phyloP scores from a whole-genome alignment of 1,284 basidiomycete genomes.

The Nidula niveotomentosa region DNA sequence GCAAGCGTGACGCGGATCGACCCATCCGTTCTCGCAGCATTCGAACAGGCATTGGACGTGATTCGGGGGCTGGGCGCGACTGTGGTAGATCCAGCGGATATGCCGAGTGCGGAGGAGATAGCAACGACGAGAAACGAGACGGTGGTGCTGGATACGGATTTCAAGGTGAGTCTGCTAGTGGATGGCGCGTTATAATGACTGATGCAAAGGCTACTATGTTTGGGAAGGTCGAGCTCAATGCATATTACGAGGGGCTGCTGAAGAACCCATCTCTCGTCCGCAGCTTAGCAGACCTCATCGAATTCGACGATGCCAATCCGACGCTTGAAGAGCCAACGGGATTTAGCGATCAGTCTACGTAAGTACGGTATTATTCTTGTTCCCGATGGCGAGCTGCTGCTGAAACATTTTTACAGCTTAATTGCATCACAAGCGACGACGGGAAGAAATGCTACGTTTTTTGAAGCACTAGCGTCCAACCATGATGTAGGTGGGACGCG shows the following conservation, averaged over 20 bases:
- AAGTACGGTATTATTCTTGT: conserved; percentile 10
- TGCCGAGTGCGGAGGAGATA: conserved; percentile 57
- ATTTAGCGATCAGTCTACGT: conserved; percentile 47
- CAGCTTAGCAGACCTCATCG: conserved; percentile 55
- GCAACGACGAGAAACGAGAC: conserved; percentile 50
- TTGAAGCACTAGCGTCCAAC: conserved; percentile 47
- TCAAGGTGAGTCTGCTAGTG: conserved; percentile 46
- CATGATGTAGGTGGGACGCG: conserved; percentile 49
- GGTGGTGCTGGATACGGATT: conserved; percentile 51
- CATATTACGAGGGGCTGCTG: conserved; percentile 41
- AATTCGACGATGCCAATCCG: conserved; percentile 50
- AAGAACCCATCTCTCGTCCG: conserved; percentile 53
- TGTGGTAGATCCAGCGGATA: conserved; percentile 60
- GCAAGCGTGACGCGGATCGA: conserved; percentile 40
- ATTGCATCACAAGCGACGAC: conserved; percentile 45
- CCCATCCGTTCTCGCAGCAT: conserved; percentile 41
- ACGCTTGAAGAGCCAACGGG: conserved; percentile 47
- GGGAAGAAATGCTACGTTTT: conserved; percentile 47
- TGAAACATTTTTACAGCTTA: conserved; percentile 33
- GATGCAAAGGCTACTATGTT: too few species aligned
- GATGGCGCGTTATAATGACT: background rate
- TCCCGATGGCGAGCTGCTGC: too few species aligned
- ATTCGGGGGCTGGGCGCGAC: conserved; percentile 55
- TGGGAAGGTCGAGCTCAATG: conserved; percentile 48
- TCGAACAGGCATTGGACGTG: conserved; percentile 46